A percentile compares a stretch with the other conserved stretches of the same genome.
These are phyloP conservation scores for Thielaviopsis punctulata DNA, from an alignment of 2,329 filamentous ascomycete genomes.

Conservation along the genomic window DNA sequence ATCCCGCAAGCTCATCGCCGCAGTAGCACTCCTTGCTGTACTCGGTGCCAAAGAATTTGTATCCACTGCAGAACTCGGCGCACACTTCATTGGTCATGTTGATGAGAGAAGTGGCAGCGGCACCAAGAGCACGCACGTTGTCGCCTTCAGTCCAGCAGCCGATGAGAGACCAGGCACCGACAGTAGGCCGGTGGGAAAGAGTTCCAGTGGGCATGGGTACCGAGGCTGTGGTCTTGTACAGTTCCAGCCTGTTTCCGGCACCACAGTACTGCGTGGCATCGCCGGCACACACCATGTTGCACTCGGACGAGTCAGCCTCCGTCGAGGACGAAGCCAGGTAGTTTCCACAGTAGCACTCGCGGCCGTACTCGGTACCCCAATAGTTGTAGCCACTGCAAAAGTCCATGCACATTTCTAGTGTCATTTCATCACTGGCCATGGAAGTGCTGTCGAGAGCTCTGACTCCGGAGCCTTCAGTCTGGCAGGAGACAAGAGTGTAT, in stretches of 20 bases:
- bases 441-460: conserved; percentile 26
- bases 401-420: conserved; percentile 28
- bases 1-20: conserved; percentile 22
- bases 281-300: conserved; percentile 25
- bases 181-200: conserved; percentile 18
- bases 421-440: conserved; percentile 31
- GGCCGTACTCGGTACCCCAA: conserved; percentile 34
- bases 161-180: conserved; percentile 21
- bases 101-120: conserved; percentile 18
- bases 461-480: conserved; percentile 26
- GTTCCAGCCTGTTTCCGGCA: conserved; percentile 25
- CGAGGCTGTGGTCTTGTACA: conserved; percentile 24
- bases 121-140: conserved; percentile 18
- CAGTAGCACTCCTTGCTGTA: conserved; percentile 15
- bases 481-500: conserved; percentile 30
- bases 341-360: conserved; percentile 36
- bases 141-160: conserved; percentile 24
- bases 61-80: conserved; percentile 23
- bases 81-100: conserved; percentile 25
- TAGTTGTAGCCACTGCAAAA: conserved; percentile 30
- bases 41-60: conserved; percentile 21
- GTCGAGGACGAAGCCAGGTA: conserved; percentile 18
- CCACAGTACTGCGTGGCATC: conserved; percentile 26
- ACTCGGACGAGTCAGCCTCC: conserved; percentile 18
- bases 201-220: conserved; percentile 17